These are phyloP conservation scores for Aspergillus luchuensis DNA, from an alignment of 2,329 filamentous ascomycete species.

Conservation along the genomic window DNA sequence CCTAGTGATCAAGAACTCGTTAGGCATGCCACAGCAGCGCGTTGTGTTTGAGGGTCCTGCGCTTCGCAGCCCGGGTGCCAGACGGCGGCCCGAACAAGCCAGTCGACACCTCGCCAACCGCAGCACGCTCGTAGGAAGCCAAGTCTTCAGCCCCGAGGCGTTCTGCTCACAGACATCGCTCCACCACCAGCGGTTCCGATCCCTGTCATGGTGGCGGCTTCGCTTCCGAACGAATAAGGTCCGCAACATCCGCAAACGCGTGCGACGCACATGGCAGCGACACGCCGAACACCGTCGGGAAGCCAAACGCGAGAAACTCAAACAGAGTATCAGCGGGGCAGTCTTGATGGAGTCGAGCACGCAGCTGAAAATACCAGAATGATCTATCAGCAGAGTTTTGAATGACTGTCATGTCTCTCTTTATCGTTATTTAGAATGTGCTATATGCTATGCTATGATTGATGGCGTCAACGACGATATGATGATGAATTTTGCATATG, in stretches of 20 bases:
- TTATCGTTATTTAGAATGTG: not conserved
- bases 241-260: slow-evolving; percentile 51
- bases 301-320: slow-evolving; percentile 55
- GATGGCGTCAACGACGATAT: not conserved
- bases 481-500: slow-evolving; percentile 11
- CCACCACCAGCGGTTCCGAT: slow-evolving; percentile 31
- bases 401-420: slow-evolving; percentile 13
- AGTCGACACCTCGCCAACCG: slow-evolving; percentile 32
- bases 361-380: slow-evolving; percentile 9
- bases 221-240: slow-evolving; percentile 56
- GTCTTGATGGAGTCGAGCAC: slow-evolving; percentile 24
- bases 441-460: not conserved
- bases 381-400: slow-evolving; percentile 4
- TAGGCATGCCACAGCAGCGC: slow-evolving; percentile 56
- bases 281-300: slow-evolving; percentile 53
- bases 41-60: slow-evolving; percentile 46
- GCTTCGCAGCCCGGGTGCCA: slow-evolving; percentile 36
- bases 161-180: slow-evolving; percentile 35
- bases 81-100: slow-evolving; percentile 27
- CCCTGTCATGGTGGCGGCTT: slow-evolving; percentile 47
- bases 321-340: slow-evolving; percentile 52
- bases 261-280: slow-evolving; percentile 47
- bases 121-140: slow-evolving; percentile 34
- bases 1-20: slow-evolving; percentile 57
- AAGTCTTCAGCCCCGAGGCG: slow-evolving; percentile 28